Percentiles rank a stretch among this genome's conserved stretches.
phyloP scores from a whole-genome alignment of 2,329 filamentous ascomycete species.

The Curvularia eragrostidis region DNA sequence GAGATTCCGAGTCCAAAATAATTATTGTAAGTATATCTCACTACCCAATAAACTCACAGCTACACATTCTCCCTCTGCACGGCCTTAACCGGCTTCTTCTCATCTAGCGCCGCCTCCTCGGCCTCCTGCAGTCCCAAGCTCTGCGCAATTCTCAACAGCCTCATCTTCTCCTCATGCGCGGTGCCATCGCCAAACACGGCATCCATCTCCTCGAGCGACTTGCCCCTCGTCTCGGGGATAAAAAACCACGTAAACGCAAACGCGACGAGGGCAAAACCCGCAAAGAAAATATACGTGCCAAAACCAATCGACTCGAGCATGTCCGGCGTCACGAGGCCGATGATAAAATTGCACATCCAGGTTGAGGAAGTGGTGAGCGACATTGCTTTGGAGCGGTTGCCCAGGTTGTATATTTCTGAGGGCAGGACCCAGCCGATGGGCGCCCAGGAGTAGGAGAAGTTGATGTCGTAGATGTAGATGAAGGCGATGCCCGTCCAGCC shows the following conservation, averaged over 20 bases:
- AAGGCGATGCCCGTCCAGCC: constrained; percentile 73
- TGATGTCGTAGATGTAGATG: constrained; percentile 64
- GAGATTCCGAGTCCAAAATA: not conserved
- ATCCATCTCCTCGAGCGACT: constrained; percentile 80
- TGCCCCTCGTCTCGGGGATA: constrained; percentile 75
- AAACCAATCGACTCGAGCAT: constrained; percentile 68
- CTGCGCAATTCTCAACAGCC: constrained; percentile 28
- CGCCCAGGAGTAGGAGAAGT: constrained; percentile 70
- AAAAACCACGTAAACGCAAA: constrained; percentile 60
- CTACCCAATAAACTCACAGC: not conserved
- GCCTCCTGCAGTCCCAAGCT: constrained; percentile 28
- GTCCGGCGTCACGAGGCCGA: constrained; percentile 71
- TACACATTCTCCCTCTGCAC: constrained; percentile 5
- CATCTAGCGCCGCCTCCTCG: constrained; percentile 20
- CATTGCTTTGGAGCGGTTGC: constrained; percentile 71
- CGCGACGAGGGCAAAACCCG: constrained; percentile 56
- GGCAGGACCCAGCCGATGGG: constrained; percentile 77
- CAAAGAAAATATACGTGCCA: constrained; percentile 61
- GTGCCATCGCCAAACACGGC: constrained; percentile 83
- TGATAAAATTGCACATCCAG: constrained; percentile 79
- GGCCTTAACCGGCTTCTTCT: constrained; percentile 20
- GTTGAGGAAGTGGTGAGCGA: constrained; percentile 74
- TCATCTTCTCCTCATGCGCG: constrained; percentile 58
- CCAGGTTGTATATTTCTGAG: constrained; percentile 75
- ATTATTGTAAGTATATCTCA: too few relatives aligned